A percentile compares a stretch with the other conserved stretches of the same genome.
Conservation (phyloP, 78 protist species). For the Tieghemostelium lacteum region DNA sequence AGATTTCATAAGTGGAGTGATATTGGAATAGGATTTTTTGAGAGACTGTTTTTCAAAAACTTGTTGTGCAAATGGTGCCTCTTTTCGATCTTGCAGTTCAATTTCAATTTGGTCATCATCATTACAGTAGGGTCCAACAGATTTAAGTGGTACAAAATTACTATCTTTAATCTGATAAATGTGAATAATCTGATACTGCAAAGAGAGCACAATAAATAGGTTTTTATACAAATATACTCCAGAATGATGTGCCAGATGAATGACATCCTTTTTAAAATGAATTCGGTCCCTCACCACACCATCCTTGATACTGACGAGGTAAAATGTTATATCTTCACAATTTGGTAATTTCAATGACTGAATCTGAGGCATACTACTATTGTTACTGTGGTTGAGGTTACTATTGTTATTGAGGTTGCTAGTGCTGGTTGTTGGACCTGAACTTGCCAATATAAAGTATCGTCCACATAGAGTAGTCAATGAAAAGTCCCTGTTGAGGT, state of each 20-base stretch:
- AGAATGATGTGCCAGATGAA: slow-evolving; percentile 73
- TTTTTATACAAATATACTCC: slow-evolving; percentile 70
- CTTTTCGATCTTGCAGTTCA: slow-evolving; percentile 4
- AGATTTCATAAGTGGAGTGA: background rate
- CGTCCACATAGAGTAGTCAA: slow-evolving; percentile 70
- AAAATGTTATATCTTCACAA: slow-evolving; percentile 73
- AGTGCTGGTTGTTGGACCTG: slow-evolving; percentile 28
- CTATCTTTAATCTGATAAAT: slow-evolving; percentile 64
- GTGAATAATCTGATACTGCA: slow-evolving; percentile 64
- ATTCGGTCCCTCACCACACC: slow-evolving; percentile 50
- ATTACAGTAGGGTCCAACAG: slow-evolving; percentile 58
- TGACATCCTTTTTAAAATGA: slow-evolving; percentile 57
- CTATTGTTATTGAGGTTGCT: background rate
- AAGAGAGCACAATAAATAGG: slow-evolving; percentile 41
- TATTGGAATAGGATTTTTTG: background rate
- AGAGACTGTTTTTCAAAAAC: background rate
- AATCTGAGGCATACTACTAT: background rate
- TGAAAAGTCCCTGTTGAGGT: slow-evolving; percentile 53
- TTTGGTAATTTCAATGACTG: slow-evolving; percentile 46
- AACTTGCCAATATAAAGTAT: slow-evolving; percentile 54
- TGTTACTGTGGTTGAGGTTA: background rate
- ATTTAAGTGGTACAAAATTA: slow-evolving; percentile 33
- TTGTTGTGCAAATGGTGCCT: background rate
- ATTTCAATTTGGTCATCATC: slow-evolving; percentile 59
- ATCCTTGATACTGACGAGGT: slow-evolving; percentile 50